These are phyloP conservation scores for Carex scoparia DNA, from an alignment of 176 grass and related monocot genomes.

Conservation along the genomic window DNA sequence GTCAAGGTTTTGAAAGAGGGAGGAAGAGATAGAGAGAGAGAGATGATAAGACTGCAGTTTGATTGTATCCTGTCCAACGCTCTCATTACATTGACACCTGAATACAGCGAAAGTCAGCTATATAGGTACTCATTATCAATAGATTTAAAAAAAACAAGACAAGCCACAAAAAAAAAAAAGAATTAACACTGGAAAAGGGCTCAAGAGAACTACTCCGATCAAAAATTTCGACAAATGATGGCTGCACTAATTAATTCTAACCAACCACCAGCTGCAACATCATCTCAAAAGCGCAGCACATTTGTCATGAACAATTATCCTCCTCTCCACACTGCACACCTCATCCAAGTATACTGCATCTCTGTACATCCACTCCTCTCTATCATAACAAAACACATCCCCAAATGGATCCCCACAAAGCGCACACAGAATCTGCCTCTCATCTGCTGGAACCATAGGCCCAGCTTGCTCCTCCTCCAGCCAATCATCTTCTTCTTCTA, in stretches of 20 bases:
- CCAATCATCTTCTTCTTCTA: slow-evolving; percentile 41
- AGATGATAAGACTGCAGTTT: background rate
- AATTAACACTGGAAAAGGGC: slow-evolving; percentile 7
- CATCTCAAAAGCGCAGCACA: slow-evolving; percentile 23
- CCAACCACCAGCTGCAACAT: background rate
- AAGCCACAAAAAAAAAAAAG: background rate
- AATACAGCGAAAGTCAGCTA: slow-evolving; percentile 26
- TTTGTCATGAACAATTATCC: slow-evolving; percentile 36
- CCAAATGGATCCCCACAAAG: slow-evolving; percentile 84
- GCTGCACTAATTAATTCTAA: slow-evolving; percentile 1
- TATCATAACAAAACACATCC: slow-evolving; percentile 67
- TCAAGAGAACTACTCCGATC: slow-evolving; percentile 16
- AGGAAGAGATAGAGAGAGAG: background rate
- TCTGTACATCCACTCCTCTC: slow-evolving; percentile 85
- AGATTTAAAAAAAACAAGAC: slow-evolving; percentile 3
- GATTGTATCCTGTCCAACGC: slow-evolving; percentile 1
- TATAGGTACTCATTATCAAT: slow-evolving; percentile 24
- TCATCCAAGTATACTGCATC: slow-evolving; percentile 53
- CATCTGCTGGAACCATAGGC: slow-evolving; percentile 79
- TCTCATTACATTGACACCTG: slow-evolving; percentile 7
- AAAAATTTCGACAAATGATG: slow-evolving; percentile 7
- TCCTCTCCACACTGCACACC: slow-evolving; percentile 21
- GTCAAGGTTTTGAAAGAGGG: background rate
- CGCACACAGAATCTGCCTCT: slow-evolving; percentile 76
- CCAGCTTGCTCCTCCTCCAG: slow-evolving; percentile 46